Evolutionary conservation across 2,329 filamentous ascomycete species (phyloP).

Genomic region (Zymoseptoria crescenta): DNA sequence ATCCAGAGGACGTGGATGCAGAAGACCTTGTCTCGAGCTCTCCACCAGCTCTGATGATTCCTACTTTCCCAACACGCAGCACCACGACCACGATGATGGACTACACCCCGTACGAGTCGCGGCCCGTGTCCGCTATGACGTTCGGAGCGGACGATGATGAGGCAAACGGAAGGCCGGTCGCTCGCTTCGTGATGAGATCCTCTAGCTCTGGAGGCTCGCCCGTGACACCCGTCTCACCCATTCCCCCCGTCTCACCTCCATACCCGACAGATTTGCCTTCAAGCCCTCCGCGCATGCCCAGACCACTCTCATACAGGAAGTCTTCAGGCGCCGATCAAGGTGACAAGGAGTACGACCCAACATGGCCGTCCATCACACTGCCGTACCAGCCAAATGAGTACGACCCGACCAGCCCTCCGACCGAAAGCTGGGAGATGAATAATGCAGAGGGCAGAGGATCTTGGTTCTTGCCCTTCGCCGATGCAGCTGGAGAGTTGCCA

Average conservation of each 20-base stretch:
- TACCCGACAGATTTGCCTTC: constrained; percentile 14
- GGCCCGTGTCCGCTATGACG: not conserved
- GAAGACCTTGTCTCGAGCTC: not conserved
- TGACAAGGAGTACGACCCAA: constrained; percentile 22
- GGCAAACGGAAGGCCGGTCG: not conserved
- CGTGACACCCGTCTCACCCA: not conserved
- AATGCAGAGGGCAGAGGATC: constrained; percentile 14
- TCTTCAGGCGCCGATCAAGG: not conserved
- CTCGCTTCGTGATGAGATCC: not conserved
- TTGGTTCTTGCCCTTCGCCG: constrained; percentile 15
- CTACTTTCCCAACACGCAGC: not conserved
- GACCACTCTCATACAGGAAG: constrained; percentile 1
- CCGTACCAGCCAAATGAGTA: constrained; percentile 18
- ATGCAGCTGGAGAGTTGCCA: constrained; percentile 14
- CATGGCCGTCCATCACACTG: constrained; percentile 17
- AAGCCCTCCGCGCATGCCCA: constrained; percentile 19
- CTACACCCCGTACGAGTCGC: not conserved
- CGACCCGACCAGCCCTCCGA: constrained; percentile 24
- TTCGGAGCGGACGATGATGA: not conserved
- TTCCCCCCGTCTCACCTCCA: not conserved
- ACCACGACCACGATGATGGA: not conserved
- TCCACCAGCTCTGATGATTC: not conserved
- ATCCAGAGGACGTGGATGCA: not conserved
- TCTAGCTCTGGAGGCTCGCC: not conserved
- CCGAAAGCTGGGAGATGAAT: constrained; percentile 3